These are phyloP conservation scores for Stachybotrys echinatus DNA, from an alignment of 2,329 filamentous ascomycete species.

Conservation along the genomic window DNA sequence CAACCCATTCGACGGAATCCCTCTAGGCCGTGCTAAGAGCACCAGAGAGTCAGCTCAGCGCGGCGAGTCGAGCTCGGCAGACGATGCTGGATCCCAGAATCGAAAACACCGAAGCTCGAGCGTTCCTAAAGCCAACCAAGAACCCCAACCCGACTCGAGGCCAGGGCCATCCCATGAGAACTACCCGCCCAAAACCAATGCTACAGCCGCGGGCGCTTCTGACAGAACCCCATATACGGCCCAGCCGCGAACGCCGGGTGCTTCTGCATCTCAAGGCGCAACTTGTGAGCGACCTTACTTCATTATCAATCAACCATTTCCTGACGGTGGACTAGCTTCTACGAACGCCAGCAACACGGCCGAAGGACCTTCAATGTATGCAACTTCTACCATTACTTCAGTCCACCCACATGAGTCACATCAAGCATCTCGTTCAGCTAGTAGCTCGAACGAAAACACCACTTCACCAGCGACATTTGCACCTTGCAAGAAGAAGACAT, in stretches of 20 bases:
- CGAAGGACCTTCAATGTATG: constrained; percentile 44
- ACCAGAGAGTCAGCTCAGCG: constrained; percentile 30
- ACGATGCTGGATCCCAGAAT: constrained; percentile 13
- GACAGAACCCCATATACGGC: constrained; percentile 4
- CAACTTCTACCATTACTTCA: constrained; percentile 6
- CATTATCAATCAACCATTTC: not conserved
- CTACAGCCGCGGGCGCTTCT: not conserved
- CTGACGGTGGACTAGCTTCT: constrained; percentile 8
- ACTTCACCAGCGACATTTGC: not conserved
- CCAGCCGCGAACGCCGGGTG: not conserved
- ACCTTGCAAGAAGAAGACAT: not conserved
- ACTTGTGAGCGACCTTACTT: constrained; percentile 8
- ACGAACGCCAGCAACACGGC: constrained; percentile 8
- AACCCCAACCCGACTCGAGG: constrained; percentile 1
- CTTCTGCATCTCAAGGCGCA: not conserved
- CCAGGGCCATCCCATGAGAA: not conserved
- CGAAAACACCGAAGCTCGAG: constrained; percentile 24
- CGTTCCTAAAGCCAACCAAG: constrained; percentile 17
- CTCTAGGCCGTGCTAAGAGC: constrained; percentile 40
- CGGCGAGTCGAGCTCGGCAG: constrained; percentile 15
- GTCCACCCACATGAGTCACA: constrained; percentile 8
- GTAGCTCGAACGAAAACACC: not conserved
- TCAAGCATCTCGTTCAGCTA: not conserved
- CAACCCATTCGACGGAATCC: constrained; percentile 46
- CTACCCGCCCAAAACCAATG: not conserved